These are phyloP conservation scores for Blastosporella zonata DNA, from an alignment of 1,284 basidiomycete genomes.

Conservation along the genomic window DNA sequence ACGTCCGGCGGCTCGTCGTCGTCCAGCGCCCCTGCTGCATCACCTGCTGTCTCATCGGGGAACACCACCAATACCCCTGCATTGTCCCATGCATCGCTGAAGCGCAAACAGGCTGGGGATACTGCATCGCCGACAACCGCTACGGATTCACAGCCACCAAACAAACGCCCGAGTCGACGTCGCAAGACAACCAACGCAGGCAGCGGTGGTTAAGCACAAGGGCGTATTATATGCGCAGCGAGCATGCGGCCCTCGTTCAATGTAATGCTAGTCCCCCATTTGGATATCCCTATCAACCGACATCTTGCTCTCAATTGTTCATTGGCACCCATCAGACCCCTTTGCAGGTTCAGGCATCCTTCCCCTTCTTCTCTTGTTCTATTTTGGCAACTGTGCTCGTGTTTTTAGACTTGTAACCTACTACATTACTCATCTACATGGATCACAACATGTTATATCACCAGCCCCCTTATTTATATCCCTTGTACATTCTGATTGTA, in stretches of 20 bases:
- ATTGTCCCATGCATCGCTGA: conserved; percentile 52
- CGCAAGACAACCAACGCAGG: conserved; percentile 41
- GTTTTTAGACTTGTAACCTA: conserved; percentile 49
- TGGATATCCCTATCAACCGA: conserved; percentile 27
- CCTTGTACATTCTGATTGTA: conserved; percentile 29
- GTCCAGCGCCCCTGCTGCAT: conserved; percentile 39
- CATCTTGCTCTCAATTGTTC: conserved; percentile 23
- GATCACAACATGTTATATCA: conserved; percentile 36
- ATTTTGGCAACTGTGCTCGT: conserved; percentile 32
- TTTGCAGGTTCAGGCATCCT: conserved; percentile 21
- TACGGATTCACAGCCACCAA: conserved; percentile 43
- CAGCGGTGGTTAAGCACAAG: conserved; percentile 4
- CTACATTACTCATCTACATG: conserved; percentile 33
- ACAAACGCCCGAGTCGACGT: conserved; percentile 52
- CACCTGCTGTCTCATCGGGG: conserved; percentile 35
- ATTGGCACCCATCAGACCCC: conserved; percentile 21
- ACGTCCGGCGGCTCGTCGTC: conserved; percentile 35
- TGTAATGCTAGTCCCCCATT: conserved; percentile 29
- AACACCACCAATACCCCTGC: conserved; percentile 46
- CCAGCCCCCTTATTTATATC: conserved; percentile 30
- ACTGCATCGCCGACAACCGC: conserved; percentile 50
- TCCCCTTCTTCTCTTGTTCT: conserved; percentile 21
- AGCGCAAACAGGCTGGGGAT: conserved; percentile 57
- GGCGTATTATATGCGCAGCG: not conserved
- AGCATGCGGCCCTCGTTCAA: conserved; percentile 14